phyloP scores from a whole-genome alignment of 768 basidiomycete genomes.

The Mycena maculata region DNA sequence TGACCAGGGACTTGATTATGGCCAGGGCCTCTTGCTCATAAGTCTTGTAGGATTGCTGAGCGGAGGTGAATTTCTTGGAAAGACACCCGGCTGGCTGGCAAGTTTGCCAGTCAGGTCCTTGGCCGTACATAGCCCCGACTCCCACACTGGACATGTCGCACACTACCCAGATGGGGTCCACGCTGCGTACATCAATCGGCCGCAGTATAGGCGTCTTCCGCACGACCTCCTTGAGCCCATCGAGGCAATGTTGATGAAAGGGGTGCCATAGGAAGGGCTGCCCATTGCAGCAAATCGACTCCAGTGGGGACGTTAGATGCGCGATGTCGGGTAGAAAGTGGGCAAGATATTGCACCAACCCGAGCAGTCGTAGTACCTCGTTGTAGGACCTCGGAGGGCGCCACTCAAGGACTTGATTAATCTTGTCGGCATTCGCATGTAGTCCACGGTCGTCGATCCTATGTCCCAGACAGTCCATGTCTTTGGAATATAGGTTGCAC shows the following conservation, averaged over 20 bases:
- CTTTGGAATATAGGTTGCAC: constrained; percentile 40
- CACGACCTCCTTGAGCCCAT: neutral
- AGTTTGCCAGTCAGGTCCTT: constrained; percentile 2
- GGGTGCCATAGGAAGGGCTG: neutral
- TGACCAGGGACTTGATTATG: neutral
- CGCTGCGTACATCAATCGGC: too few relatives aligned
- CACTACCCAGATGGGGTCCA: too few relatives aligned
- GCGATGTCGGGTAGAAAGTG: constrained; percentile 10
- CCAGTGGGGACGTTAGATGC: neutral
- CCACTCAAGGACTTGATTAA: neutral
- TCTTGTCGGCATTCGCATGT: constrained; percentile 40
- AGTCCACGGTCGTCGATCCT: constrained; percentile 47
- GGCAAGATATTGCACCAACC: constrained; percentile 1
- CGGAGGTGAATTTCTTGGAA: too few relatives aligned
- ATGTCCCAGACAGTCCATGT: too few relatives aligned
- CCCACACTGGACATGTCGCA: too few relatives aligned
- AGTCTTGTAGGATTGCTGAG: neutral
- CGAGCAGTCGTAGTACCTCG: neutral
- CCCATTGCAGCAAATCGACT: neutral
- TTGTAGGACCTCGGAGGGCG: neutral
- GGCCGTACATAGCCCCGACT: constrained; percentile 1
- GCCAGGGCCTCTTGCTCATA: constrained; percentile 3
- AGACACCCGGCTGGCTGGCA: neutral
- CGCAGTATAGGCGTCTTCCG: neutral
- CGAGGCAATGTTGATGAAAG: constrained; percentile 2